phyloP scores from a whole-genome alignment of 2,329 filamentous ascomycete genomes.

The Neocucurbitaria cava region DNA sequence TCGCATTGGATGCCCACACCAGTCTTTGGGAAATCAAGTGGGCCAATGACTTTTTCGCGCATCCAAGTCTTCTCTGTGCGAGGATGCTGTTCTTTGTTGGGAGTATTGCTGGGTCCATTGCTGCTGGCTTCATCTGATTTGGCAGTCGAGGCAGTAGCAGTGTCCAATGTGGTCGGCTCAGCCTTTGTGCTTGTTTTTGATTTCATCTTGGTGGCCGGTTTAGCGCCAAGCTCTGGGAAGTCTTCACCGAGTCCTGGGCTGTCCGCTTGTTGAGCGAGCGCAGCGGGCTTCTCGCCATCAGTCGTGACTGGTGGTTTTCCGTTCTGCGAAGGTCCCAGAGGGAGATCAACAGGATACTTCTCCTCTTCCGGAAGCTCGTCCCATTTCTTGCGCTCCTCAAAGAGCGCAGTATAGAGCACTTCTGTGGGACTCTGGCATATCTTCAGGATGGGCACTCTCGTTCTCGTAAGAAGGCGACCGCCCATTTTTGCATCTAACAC shows the following conservation, averaged over 20 bases:
- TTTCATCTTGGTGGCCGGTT: constrained; percentile 3
- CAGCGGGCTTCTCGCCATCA: constrained; percentile 14
- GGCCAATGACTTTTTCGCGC: constrained; percentile 55
- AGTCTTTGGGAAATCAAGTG: constrained; percentile 77
- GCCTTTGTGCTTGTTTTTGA: constrained; percentile 5
- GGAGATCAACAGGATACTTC: constrained; percentile 44
- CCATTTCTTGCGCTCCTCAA: constrained; percentile 74
- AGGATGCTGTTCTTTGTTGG: constrained; percentile 26
- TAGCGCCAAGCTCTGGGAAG: constrained; percentile 9
- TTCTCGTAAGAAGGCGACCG: constrained; percentile 77
- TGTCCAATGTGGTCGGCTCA: constrained; percentile 4
- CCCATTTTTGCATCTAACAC: constrained; percentile 76
- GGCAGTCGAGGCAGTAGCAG: constrained; percentile 27
- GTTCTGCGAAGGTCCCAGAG: constrained; percentile 17
- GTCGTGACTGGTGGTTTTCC: constrained; percentile 15
- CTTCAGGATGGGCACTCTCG: constrained; percentile 86
- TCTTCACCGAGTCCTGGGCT: constrained; percentile 4
- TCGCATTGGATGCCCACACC: constrained; percentile 87
- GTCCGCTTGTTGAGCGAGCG: constrained; percentile 11
- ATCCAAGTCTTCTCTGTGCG: constrained; percentile 48
- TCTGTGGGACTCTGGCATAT: constrained; percentile 75
- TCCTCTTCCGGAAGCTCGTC: constrained; percentile 62
- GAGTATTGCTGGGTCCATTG: background rate
- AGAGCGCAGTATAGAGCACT: constrained; percentile 66
- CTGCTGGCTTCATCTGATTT: constrained; percentile 2